These are phyloP conservation scores for Symmetrospora coprosmae DNA, from an alignment of 768 basidiomycete species.

Conservation along the genomic window DNA sequence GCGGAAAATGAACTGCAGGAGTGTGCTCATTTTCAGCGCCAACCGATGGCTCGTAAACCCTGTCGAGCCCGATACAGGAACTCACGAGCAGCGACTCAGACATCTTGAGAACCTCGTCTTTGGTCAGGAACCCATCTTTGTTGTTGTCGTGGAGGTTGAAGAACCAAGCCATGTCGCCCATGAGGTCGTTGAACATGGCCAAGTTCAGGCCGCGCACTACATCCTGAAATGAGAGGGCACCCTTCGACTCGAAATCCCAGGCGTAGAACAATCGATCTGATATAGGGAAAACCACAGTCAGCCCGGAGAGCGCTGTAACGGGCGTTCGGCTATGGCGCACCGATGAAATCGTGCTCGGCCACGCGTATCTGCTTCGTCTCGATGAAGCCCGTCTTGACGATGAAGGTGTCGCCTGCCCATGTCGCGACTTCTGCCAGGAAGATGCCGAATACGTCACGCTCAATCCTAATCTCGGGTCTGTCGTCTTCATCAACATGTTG, in stretches of 20 bases:
- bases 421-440: constrained; percentile 86
- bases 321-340: background rate
- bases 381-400: constrained; percentile 83
- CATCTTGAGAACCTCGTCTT: constrained; percentile 87
- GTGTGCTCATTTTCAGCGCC: too few species aligned
- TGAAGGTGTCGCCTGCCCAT: constrained; percentile 87
- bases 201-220: constrained; percentile 74
- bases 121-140: constrained; percentile 85
- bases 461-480: constrained; percentile 71
- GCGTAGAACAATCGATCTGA: constrained; percentile 77
- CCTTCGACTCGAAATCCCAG: constrained; percentile 72
- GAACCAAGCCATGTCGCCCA: constrained; percentile 99
- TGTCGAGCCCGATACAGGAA: background rate
- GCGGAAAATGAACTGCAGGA: constrained; percentile 80
- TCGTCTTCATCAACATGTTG: constrained; percentile 34
- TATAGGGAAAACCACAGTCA: too few species aligned
- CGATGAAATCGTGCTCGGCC: constrained; percentile 88
- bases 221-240: constrained; percentile 87
- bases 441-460: constrained; percentile 64
- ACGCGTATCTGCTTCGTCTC: constrained; percentile 74
- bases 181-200: constrained; percentile 88
- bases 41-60: background rate
- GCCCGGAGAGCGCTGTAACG: background rate
- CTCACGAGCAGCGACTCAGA: constrained; percentile 83
- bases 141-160: constrained; percentile 80